Evolutionary conservation across 2,329 filamentous ascomycete genomes (phyloP).

Genomic region (Westerdykella ornata): DNA sequence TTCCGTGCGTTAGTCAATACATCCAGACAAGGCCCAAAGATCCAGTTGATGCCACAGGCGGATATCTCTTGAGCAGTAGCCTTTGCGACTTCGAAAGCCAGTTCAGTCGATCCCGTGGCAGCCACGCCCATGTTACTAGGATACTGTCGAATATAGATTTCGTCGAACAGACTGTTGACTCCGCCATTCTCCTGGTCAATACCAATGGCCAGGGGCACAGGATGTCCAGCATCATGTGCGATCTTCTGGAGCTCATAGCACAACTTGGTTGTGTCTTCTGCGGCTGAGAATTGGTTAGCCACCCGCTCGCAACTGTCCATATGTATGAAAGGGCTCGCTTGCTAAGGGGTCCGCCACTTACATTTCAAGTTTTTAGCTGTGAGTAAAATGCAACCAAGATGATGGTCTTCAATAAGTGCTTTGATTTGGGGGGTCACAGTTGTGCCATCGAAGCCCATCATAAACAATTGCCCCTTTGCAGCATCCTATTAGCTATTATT

Average conservation of each 20-base stretch:
- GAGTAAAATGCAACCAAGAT: constrained; percentile 80
- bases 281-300: constrained; percentile 53
- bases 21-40: constrained; percentile 87
- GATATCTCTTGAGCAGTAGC: constrained; percentile 88
- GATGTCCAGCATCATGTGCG: constrained; percentile 82
- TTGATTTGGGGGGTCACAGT: constrained; percentile 77
- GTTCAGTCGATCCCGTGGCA: constrained; percentile 76
- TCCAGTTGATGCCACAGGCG: constrained; percentile 91
- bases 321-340: constrained; percentile 1
- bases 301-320: constrained; percentile 3
- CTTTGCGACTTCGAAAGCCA: constrained; percentile 85
- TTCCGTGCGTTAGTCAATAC: constrained; percentile 89
- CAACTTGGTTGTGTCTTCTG: constrained; percentile 78
- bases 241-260: constrained; percentile 90
- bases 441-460: constrained; percentile 82
- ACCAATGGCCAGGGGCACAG: constrained; percentile 80
- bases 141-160: constrained; percentile 92
- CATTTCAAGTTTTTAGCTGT: constrained; percentile 83
- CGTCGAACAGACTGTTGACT: constrained; percentile 93
- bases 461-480: constrained; percentile 70
- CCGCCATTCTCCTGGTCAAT: constrained; percentile 97
- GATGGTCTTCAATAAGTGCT: constrained; percentile 71
- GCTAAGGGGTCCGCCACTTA: constrained; percentile 36
- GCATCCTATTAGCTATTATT: constrained; percentile 19
- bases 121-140: constrained; percentile 95